phyloP scores from a whole-genome alignment of 1,284 basidiomycete genomes.

The Irpex sp. region DNA sequence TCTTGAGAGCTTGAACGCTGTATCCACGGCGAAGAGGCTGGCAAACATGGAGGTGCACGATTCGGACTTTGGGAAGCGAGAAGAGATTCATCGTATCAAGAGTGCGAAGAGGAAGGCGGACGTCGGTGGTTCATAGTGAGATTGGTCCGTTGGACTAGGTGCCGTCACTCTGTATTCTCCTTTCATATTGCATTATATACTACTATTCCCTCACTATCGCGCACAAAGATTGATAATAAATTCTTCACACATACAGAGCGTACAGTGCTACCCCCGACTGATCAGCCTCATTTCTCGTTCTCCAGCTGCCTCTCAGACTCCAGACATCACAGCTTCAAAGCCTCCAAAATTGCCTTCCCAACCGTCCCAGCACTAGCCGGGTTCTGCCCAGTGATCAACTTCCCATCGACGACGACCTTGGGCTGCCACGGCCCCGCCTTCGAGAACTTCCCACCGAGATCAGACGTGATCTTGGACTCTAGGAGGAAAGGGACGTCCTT shows the following conservation, averaged over 20 bases:
- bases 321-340: conserved; percentile 13
- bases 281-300: no score
- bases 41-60: conserved; percentile 96
- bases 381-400: conserved; percentile 69
- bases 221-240: no score
- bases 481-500: conserved; percentile 64
- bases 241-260: no score
- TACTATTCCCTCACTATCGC: no score
- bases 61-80: conserved; percentile 86
- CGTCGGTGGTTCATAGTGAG: conserved; percentile 11
- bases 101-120: conserved; percentile 35
- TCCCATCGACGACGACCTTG: conserved; percentile 45
- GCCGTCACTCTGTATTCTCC: no score
- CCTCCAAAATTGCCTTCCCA: conserved; percentile 44
- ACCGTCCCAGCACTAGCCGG: conserved; percentile 56
- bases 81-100: conserved; percentile 76
- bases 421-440: conserved; percentile 52
- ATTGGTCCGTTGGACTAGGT: not conserved
- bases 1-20: conserved; percentile 82
- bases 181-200: no score
- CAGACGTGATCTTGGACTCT: conserved; percentile 52
- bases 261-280: no score
- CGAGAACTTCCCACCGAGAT: conserved; percentile 63
- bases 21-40: conserved; percentile 89
- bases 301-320: no score